Evolutionary conservation across 1,139 yeast species (phyloP).

Genomic region (Yamadazyma triangularis): DNA sequence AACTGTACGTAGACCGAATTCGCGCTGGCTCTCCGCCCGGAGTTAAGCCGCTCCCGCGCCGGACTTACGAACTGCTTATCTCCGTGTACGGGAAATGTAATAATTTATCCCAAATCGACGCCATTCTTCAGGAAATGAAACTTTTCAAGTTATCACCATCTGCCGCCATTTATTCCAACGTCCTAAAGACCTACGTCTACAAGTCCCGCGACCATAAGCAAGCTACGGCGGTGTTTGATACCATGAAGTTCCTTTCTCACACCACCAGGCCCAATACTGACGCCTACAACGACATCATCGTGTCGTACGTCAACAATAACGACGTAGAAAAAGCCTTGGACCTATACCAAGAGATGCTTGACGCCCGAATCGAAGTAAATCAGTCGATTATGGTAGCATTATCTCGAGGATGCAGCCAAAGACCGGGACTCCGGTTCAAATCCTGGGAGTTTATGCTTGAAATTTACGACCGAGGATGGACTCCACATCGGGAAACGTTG

Average conservation of each 20-base stretch:
- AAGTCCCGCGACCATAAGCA: constrained; percentile 49
- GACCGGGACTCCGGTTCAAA: constrained; percentile 40
- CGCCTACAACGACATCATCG: constrained; percentile 69
- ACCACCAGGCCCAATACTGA: constrained; percentile 60
- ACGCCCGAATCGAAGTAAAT: constrained; percentile 21
- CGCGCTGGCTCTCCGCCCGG: no score
- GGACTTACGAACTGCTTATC: constrained; percentile 32
- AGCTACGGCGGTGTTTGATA: constrained; percentile 73
- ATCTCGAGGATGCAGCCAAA: constrained; percentile 69
- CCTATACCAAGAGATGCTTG: constrained; percentile 65
- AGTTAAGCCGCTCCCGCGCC: constrained; percentile 20
- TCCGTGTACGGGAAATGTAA: constrained; percentile 37
- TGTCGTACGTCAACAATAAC: constrained; percentile 56
- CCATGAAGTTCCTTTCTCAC: constrained; percentile 75
- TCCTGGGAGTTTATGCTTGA: constrained; percentile 82
- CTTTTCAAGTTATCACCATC: constrained; percentile 48
- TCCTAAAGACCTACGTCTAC: constrained; percentile 62
- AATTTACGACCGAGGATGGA: constrained; percentile 50
- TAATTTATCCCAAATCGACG: constrained; percentile 27
- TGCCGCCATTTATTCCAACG: constrained; percentile 54
- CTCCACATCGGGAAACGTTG: constrained; percentile 49
- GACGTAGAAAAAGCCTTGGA: constrained; percentile 73
- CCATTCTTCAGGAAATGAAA: constrained; percentile 47
- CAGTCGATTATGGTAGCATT: constrained; percentile 56
- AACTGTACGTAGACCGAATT: no score